A percentile compares a stretch with the other conserved stretches of the same genome.
Conservation (phyloP, 805 yeast species). For the Yarrowia keelungensis region DNA sequence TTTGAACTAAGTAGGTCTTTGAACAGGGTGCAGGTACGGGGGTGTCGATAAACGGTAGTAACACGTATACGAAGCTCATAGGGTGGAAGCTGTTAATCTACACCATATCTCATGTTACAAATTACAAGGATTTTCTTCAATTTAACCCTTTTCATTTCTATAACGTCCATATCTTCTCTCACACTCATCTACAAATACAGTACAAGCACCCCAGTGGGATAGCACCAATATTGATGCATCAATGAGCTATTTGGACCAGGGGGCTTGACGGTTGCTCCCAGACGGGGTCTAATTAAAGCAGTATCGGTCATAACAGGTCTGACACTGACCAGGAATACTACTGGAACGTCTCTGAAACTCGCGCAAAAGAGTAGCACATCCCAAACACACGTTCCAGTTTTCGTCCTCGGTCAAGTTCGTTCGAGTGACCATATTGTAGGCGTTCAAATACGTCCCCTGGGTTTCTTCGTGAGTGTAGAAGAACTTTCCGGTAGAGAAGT, state of each 20-base stretch:
- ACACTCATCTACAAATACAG: too few relatives aligned
- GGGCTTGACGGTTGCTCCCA: background rate
- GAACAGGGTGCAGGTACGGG: too few relatives aligned
- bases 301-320: background rate
- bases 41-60: too few relatives aligned
- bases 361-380: slow-evolving; percentile 4
- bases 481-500: slow-evolving; percentile 19
- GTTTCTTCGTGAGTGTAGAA: slow-evolving; percentile 11
- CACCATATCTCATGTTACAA: too few relatives aligned
- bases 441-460: background rate
- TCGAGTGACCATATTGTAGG: slow-evolving; percentile 5
- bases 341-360: slow-evolving; percentile 15
- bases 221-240: background rate
- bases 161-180: too few relatives aligned
- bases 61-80: too few relatives aligned
- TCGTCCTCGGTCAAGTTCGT: background rate
- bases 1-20: too few relatives aligned
- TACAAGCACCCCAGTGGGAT: background rate
- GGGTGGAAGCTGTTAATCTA: too few relatives aligned
- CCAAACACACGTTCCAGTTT: background rate
- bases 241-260: background rate
- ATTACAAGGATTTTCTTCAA: too few relatives aligned
- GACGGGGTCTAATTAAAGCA: background rate
- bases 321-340: background rate
- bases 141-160: too few relatives aligned